Evolutionary conservation across 2,329 filamentous ascomycete species (phyloP).

Genomic region (Macroventuria anomochaeta): DNA sequence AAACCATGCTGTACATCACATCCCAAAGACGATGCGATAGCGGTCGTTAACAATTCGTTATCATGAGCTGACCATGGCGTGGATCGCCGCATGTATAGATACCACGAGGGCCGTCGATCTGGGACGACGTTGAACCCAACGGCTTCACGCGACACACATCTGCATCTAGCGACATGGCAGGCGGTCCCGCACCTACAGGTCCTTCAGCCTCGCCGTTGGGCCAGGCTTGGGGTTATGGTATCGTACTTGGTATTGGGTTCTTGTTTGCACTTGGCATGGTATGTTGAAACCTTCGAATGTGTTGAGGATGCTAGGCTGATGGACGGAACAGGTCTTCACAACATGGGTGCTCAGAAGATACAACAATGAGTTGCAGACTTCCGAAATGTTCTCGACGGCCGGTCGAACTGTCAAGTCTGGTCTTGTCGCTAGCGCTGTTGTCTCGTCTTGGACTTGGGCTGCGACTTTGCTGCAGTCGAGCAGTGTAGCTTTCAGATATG

Average conservation of each 20-base stretch:
- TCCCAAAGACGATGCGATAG: slow-evolving; percentile 24
- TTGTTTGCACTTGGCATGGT: slow-evolving; percentile 41
- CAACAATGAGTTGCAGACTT: slow-evolving; percentile 41
- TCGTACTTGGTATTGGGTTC: slow-evolving; percentile 42
- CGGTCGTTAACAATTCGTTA: not conserved
- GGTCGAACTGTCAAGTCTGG: slow-evolving; percentile 43
- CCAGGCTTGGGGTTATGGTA: slow-evolving; percentile 44
- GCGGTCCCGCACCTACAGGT: slow-evolving; percentile 33
- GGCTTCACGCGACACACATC: slow-evolving; percentile 9
- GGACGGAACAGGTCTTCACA: slow-evolving; percentile 27
- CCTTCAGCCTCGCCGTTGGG: slow-evolving; percentile 35
- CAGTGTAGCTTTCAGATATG: slow-evolving; percentile 44
- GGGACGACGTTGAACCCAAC: slow-evolving; percentile 9
- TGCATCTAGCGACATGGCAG: slow-evolving; percentile 28
- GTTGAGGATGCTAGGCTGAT: not conserved
- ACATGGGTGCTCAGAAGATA: slow-evolving; percentile 42
- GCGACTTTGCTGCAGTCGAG: slow-evolving; percentile 40
- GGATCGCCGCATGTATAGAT: slow-evolving; percentile 28
- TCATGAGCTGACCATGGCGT: slow-evolving; percentile 6
- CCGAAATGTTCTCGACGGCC: slow-evolving; percentile 41
- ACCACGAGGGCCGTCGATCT: slow-evolving; percentile 13
- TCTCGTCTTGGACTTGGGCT: slow-evolving; percentile 41
- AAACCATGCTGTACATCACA: slow-evolving; percentile 7
- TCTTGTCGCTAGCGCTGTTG: slow-evolving; percentile 40
- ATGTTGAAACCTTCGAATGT: not conserved